phyloP scores from a whole-genome alignment of 1,284 basidiomycete genomes.

The Taiwanofungus camphoratus region DNA sequence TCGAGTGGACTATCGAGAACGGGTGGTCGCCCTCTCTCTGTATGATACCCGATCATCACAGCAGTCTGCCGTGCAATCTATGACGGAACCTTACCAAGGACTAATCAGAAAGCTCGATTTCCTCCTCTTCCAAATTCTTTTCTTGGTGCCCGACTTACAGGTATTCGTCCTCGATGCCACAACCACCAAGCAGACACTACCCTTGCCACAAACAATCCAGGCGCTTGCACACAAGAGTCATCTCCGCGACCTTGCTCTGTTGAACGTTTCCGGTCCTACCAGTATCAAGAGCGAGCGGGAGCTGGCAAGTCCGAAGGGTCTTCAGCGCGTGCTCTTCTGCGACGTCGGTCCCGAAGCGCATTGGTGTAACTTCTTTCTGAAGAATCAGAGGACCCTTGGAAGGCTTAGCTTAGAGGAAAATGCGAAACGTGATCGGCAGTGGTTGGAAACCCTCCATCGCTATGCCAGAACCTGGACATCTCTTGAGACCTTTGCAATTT shows the following conservation, averaged over 20 bases:
- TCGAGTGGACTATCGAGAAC: no score
- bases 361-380: background rate
- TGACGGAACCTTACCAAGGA: no score
- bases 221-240: background rate
- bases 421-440: background rate
- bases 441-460: background rate
- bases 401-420: background rate
- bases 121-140: background rate
- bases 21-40: no score
- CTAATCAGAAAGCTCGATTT: background rate
- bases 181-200: background rate
- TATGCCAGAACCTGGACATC: background rate
- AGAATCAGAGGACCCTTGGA: background rate
- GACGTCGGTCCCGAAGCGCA: background rate
- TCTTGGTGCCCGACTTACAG: background rate
- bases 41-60: no score
- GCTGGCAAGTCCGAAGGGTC: background rate
- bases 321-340: background rate
- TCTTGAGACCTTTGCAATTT: background rate
- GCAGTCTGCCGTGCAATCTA: no score
- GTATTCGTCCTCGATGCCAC: conserved; percentile 6
- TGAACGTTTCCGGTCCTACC: background rate
- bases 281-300: no score
- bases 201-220: background rate
- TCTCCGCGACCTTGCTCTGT: background rate